Evolutionary conservation across 441 rosid species (phyloP).

Genomic region (Populus hybrid): DNA sequence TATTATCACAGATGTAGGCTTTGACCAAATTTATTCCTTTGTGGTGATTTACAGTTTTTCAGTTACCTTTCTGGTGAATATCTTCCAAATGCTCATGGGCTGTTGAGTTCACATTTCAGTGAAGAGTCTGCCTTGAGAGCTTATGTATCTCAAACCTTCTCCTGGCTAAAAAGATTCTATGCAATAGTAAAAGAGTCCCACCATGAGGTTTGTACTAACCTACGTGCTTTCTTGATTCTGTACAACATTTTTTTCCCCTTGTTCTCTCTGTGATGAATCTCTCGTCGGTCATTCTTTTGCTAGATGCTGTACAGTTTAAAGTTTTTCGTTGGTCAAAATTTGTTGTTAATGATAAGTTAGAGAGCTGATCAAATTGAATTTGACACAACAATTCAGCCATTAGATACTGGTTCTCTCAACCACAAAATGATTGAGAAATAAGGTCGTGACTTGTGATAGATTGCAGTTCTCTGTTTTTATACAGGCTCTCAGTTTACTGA

Average conservation of each 20-base stretch:
- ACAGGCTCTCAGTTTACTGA: background rate
- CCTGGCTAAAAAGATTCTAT: constrained; percentile 40
- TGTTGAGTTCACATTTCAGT: constrained; percentile 28
- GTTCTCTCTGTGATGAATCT: background rate
- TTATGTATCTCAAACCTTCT: constrained; percentile 31
- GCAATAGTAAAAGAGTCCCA: constrained; percentile 52
- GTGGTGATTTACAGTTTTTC: constrained; percentile 37
- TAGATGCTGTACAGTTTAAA: background rate
- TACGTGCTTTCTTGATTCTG: background rate
- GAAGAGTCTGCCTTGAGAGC: constrained; percentile 25
- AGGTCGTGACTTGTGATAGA: background rate
- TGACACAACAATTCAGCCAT: background rate
- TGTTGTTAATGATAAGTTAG: background rate
- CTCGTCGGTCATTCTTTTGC: background rate
- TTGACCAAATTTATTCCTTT: constrained; percentile 14
- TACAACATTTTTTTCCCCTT: background rate
- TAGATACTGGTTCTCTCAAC: background rate
- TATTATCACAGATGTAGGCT: background rate
- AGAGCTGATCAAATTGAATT: background rate
- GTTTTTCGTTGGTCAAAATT: background rate
- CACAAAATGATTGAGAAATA: background rate
- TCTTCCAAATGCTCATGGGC: constrained; percentile 27
- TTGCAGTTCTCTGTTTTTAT: background rate
- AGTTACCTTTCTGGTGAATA: constrained; percentile 31
- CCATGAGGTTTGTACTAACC: constrained; percentile 58